Evolutionary conservation across 2,329 filamentous ascomycete genomes (phyloP).

Genomic region (Fusarium compactum): DNA sequence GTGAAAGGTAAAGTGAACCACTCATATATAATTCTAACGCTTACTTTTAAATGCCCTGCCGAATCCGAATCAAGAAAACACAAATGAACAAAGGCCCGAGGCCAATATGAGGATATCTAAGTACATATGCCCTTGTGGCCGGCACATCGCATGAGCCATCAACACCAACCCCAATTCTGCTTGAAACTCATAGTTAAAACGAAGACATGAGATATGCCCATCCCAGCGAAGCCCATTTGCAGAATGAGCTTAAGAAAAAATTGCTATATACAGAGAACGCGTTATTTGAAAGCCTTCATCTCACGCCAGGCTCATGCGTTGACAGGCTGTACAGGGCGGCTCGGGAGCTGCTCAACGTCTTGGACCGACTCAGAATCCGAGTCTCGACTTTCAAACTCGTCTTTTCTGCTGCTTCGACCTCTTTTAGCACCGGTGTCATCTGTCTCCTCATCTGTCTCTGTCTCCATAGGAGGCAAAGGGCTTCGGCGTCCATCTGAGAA

Average conservation of each 20-base stretch:
- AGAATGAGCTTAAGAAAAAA: conserved; percentile 24
- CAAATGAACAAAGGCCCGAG: conserved; percentile 33
- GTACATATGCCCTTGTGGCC: conserved; percentile 39
- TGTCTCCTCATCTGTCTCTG: conserved; percentile 51
- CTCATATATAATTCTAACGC: conserved; percentile 41
- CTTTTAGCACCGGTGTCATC: conserved; percentile 30
- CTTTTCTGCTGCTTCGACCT: conserved; percentile 46
- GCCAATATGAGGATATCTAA: conserved; percentile 43
- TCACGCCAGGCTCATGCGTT: conserved; percentile 48
- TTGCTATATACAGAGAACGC: conserved; percentile 46
- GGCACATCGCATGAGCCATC: conserved; percentile 20
- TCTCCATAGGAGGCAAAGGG: conserved; percentile 65
- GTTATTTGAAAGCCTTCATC: conserved; percentile 22
- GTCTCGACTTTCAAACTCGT: conserved; percentile 46
- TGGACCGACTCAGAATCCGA: conserved; percentile 48
- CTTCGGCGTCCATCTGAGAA: conserved; percentile 70
- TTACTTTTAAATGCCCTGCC: conserved; percentile 41
- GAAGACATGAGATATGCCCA: conserved; percentile 24
- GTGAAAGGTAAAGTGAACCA: neutral
- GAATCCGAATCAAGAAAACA: conserved; percentile 30
- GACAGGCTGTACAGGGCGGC: conserved; percentile 49
- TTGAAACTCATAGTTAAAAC: conserved; percentile 17
- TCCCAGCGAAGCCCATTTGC: conserved; percentile 19
- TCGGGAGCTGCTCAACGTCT: conserved; percentile 48
- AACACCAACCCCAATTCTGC: conserved; percentile 8